These are phyloP conservation scores for Metschnikowia rubicola DNA, from an alignment of 805 yeast genomes.

Conservation along the genomic window DNA sequence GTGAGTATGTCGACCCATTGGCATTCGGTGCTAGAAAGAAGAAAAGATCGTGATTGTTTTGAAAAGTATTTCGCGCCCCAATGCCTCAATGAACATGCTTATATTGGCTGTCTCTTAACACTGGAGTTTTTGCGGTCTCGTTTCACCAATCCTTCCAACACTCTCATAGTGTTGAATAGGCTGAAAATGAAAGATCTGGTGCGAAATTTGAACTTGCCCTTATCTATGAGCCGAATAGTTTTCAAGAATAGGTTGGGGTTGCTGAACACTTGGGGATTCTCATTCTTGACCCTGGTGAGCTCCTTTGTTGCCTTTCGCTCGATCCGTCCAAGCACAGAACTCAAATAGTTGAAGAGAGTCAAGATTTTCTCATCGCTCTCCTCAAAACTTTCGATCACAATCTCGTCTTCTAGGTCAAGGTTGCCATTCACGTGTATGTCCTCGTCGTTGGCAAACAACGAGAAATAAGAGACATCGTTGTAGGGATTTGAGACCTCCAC, in stretches of 20 bases:
- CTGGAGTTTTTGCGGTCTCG: constrained; percentile 35
- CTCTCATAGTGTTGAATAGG: constrained; percentile 45
- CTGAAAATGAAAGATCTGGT: constrained; percentile 66
- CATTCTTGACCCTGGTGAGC: constrained; percentile 50
- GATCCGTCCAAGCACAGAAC: constrained; percentile 34
- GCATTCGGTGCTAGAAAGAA: constrained; percentile 2
- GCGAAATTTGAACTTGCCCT: constrained; percentile 58
- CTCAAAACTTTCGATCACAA: constrained; percentile 12
- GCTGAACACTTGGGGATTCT: constrained; percentile 51
- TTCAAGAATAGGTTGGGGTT: constrained; percentile 51
- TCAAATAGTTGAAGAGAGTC: constrained; percentile 47
- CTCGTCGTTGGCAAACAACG: constrained; percentile 12
- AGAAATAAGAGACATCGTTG: constrained; percentile 13
- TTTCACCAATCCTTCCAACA: constrained; percentile 50
- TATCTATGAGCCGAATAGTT: constrained; percentile 49
- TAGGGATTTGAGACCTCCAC: constrained; percentile 15
- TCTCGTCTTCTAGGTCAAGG: constrained; percentile 16
- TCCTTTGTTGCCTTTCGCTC: constrained; percentile 58
- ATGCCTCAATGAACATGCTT: neutral
- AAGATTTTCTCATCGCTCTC: constrained; percentile 25
- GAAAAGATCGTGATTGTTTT: neutral
- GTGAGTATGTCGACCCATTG: constrained; percentile 16
- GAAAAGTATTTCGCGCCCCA: neutral
- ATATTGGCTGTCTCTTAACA: constrained; percentile 1
- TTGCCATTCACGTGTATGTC: constrained; percentile 6